These are phyloP conservation scores for Aristolochia californica DNA, from an alignment of 164 flowering plant genomes.

Conservation along the genomic window DNA sequence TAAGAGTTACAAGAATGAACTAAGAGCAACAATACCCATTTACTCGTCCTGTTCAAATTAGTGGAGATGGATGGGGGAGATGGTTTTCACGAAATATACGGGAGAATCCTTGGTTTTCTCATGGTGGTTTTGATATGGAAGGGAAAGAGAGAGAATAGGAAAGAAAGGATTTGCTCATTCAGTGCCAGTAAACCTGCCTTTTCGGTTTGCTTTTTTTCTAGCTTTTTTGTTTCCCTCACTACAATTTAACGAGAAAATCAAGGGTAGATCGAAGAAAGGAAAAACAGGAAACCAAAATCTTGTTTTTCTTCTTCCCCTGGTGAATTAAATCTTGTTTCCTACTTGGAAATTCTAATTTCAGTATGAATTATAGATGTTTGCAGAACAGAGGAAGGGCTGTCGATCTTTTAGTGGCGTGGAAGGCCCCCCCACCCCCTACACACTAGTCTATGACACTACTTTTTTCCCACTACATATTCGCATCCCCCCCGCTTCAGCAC, in stretches of 20 bases:
- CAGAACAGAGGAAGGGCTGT: conserved; percentile 6
- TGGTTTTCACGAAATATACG: conserved; percentile 27
- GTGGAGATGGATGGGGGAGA: too few species aligned
- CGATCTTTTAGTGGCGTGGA: conserved; percentile 35
- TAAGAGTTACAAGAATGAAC: too few species aligned
- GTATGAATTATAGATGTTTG: background rate
- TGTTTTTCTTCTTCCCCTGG: background rate
- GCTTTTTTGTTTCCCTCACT: conserved; percentile 3
- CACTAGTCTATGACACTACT: conserved; percentile 16
- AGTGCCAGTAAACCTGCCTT: background rate
- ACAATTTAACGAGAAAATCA: background rate
- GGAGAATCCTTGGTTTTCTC: conserved; percentile 23
- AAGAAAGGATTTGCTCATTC: background rate
- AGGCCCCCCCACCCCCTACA: conserved; percentile 14
- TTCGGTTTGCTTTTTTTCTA: conserved; percentile 8
- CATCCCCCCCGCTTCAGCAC: conserved; percentile 18
- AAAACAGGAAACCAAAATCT: background rate
- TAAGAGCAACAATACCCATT: too few species aligned
- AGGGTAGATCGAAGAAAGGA: background rate
- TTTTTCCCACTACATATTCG: conserved; percentile 42
- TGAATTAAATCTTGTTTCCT: background rate
- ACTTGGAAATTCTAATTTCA: too few species aligned
- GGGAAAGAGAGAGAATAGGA: conserved; percentile 11
- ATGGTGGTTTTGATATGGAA: conserved; percentile 27
- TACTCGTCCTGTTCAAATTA: too few species aligned